phyloP scores from a whole-genome alignment of 169 alveolate genomes.

The Plasmodium cynomolgi region DNA sequence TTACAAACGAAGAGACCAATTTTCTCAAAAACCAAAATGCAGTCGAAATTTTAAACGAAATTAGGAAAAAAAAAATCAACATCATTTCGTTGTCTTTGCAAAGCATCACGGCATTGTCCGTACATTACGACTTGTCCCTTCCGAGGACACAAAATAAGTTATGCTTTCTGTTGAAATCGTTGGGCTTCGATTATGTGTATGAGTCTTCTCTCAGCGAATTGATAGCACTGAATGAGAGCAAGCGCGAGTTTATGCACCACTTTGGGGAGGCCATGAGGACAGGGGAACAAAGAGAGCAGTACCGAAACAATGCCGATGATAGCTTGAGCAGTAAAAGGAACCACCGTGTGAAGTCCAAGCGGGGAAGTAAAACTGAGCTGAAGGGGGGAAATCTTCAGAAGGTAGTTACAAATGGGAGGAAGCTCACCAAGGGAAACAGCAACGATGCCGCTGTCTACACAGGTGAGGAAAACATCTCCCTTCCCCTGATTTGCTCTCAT shows the following conservation, averaged over 20 bases:
- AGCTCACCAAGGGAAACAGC: background rate
- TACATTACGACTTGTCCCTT: constrained; percentile 73
- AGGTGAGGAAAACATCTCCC: background rate
- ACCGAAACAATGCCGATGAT: background rate
- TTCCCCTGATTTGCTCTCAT: constrained; percentile 88
- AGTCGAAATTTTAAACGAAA: constrained; percentile 80
- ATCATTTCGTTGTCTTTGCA: constrained; percentile 87
- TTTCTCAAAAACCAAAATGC: constrained; percentile 86
- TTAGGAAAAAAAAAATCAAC: constrained; percentile 66
- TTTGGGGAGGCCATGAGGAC: background rate
- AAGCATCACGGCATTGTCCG: constrained; percentile 86
- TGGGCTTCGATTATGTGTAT: constrained; percentile 76
- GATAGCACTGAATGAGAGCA: constrained; percentile 64
- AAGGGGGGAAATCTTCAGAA: background rate
- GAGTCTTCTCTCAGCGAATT: constrained; percentile 74
- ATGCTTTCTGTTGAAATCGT: constrained; percentile 73
- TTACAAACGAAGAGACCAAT: constrained; percentile 92
- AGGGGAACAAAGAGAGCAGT: background rate
- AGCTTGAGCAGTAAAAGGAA: background rate
- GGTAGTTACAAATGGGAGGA: background rate
- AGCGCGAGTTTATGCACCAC: constrained; percentile 66
- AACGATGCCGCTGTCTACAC: background rate
- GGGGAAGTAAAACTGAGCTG: background rate
- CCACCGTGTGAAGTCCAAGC: background rate
- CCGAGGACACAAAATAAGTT: constrained; percentile 68